Evolutionary conservation across 768 basidiomycete species (phyloP).

Genomic region (Dacryopinax spathularia): DNA sequence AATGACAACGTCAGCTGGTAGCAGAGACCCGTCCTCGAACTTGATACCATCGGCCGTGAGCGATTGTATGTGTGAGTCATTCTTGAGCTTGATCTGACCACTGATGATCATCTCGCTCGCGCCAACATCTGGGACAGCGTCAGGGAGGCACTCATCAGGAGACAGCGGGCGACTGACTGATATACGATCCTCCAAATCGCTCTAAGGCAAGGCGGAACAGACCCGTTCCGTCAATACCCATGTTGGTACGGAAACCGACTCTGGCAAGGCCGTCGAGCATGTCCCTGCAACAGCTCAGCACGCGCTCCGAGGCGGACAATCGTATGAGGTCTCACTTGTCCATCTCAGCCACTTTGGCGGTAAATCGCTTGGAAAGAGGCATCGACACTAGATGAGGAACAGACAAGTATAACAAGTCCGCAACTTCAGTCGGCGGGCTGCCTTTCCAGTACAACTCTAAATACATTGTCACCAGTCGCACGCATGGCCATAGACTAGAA

Average conservation of each 20-base stretch:
- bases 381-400: slow-evolving; percentile 15
- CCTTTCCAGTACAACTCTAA: slow-evolving; percentile 32
- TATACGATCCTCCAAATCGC: slow-evolving; percentile 28
- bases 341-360: slow-evolving; percentile 34
- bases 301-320: neutral
- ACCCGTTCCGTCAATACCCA: slow-evolving; percentile 29
- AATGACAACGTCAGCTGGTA: slow-evolving; percentile 41
- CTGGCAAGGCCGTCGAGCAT: slow-evolving; percentile 27
- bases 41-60: slow-evolving; percentile 33
- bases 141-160: neutral
- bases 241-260: slow-evolving; percentile 28
- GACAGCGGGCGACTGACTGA: slow-evolving; percentile 20
- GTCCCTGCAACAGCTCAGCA: slow-evolving; percentile 19
- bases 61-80: slow-evolving; percentile 34
- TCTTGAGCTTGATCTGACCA: slow-evolving; percentile 58
- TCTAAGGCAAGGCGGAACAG: slow-evolving; percentile 21
- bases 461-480: too few relatives aligned
- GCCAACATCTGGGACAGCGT: slow-evolving; percentile 34
- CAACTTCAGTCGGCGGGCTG: slow-evolving; percentile 35
- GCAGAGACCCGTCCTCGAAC: slow-evolving; percentile 36
- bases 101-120: slow-evolving; percentile 48
- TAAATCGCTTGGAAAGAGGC: slow-evolving; percentile 26
- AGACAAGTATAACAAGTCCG: slow-evolving; percentile 22
- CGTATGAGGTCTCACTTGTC: slow-evolving; percentile 26
- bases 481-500: too few relatives aligned